Conservation (phyloP, 495 filamentous ascomycete species). For the Lasiosphaeria miniovina region DNA sequence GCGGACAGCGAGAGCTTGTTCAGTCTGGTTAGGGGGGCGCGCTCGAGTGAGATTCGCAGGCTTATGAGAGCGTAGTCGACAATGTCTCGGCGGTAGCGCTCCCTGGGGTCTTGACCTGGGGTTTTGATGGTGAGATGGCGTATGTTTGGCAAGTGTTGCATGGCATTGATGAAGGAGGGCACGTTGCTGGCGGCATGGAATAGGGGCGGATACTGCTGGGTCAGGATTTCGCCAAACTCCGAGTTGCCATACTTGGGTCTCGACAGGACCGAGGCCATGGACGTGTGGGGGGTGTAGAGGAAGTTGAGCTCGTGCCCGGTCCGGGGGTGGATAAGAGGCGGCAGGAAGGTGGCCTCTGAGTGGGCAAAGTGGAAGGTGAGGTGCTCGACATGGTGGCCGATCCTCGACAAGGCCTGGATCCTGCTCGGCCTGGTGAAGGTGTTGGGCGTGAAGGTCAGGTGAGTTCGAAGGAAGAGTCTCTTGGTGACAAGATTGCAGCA, state of each 20-base stretch:
- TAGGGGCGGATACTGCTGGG: slow-evolving; percentile 74
- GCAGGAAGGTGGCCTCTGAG: slow-evolving; percentile 66
- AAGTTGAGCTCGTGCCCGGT: slow-evolving; percentile 72
- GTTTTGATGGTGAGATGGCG: slow-evolving; percentile 67
- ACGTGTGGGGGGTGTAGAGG: slow-evolving; percentile 67
- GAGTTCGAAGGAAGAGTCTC: slow-evolving; percentile 51
- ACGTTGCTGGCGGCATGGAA: slow-evolving; percentile 86
- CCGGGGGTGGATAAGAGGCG: slow-evolving; percentile 66
- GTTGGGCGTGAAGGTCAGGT: slow-evolving; percentile 64
- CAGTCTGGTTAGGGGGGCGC: slow-evolving; percentile 56
- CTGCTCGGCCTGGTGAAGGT: slow-evolving; percentile 67
- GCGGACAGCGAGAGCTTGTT: slow-evolving; percentile 60
- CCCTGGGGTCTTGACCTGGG: slow-evolving; percentile 62
- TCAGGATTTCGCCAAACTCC: slow-evolving; percentile 65
- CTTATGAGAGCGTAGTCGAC: slow-evolving; percentile 83
- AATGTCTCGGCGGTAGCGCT: slow-evolving; percentile 66
- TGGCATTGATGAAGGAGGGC: slow-evolving; percentile 68
- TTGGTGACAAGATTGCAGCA: slow-evolving; percentile 52
- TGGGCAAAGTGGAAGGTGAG: slow-evolving; percentile 70
- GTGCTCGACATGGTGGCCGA: slow-evolving; percentile 68
- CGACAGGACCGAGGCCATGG: slow-evolving; percentile 42
- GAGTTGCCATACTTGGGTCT: slow-evolving; percentile 62
- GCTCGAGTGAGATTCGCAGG: slow-evolving; percentile 71
- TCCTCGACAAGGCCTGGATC: slow-evolving; percentile 64
- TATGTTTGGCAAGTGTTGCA: slow-evolving; percentile 60